A percentile compares a stretch with the other conserved stretches of the same genome.
phyloP scores from a whole-genome alignment of 2,329 filamentous ascomycete genomes.

The Blastomyces emzantsi region DNA sequence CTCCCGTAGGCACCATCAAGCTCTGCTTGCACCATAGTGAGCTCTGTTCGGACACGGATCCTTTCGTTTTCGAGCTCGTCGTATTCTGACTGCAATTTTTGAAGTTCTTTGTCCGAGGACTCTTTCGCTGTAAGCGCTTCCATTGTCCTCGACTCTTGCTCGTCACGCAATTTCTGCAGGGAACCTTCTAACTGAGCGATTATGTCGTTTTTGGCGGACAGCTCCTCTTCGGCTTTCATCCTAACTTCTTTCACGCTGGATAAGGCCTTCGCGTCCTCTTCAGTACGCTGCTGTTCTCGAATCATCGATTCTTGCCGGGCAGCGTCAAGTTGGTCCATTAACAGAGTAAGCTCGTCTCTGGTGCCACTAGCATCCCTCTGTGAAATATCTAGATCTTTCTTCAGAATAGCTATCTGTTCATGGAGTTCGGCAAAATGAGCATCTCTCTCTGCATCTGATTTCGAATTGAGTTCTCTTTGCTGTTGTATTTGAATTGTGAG shows the following conservation, averaged over 20 bases:
- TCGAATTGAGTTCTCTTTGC: conserved; percentile 84
- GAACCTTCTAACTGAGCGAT: conserved; percentile 17
- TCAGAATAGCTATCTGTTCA: conserved; percentile 49
- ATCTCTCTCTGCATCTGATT: conserved; percentile 58
- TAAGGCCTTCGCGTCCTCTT: conserved; percentile 24
- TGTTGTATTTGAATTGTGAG: conserved; percentile 90
- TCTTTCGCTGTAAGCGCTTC: conserved; percentile 10
- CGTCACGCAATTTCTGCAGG: conserved; percentile 13
- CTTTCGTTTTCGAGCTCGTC: conserved; percentile 52
- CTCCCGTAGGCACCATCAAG: conserved; percentile 89
- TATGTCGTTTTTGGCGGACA: conserved; percentile 18
- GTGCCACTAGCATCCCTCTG: conserved; percentile 33
- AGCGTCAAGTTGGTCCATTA: conserved; percentile 38
- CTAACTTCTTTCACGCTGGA: conserved; percentile 25
- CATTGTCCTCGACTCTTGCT: background rate
- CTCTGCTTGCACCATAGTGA: conserved; percentile 84
- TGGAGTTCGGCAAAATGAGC: conserved; percentile 39
- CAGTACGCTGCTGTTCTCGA: conserved; percentile 26
- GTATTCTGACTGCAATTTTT: conserved; percentile 42
- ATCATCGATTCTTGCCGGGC: conserved; percentile 31
- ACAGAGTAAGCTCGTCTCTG: conserved; percentile 33
- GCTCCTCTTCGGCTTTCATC: conserved; percentile 18
- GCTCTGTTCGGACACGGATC: conserved; percentile 60
- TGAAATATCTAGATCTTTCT: conserved; percentile 53
- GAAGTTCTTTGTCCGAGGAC: conserved; percentile 30